These are phyloP conservation scores for Phalaenopsis aphrodite DNA, from an alignment of 106 monocot species.

Conservation along the genomic window DNA sequence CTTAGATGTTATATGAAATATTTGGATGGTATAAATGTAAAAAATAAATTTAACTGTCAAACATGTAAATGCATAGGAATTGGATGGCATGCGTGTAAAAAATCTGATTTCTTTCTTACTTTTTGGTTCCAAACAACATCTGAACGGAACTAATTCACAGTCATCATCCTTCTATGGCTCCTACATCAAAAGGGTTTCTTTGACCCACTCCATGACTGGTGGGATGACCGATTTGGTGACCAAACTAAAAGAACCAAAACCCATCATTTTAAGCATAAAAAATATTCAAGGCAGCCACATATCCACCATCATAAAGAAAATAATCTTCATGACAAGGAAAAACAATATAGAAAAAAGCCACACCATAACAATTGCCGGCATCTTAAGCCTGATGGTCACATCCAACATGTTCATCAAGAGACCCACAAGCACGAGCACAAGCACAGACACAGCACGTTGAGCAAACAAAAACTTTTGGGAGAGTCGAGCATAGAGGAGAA, in stretches of 20 bases:
- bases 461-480: conserved; percentile 8
- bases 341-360: conserved; percentile 4
- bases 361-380: conserved; percentile 12
- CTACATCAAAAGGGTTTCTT: conserved; percentile 90
- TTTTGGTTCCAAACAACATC: neutral
- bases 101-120: neutral
- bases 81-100: too few species aligned
- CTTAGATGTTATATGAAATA: too few species aligned
- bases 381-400: conserved; percentile 11
- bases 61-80: too few species aligned
- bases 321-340: neutral
- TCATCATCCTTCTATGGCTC: conserved; percentile 61
- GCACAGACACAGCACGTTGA: conserved; percentile 15
- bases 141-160: conserved; percentile 18
- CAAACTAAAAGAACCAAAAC: conserved; percentile 3
- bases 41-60: too few species aligned
- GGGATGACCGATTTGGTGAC: conserved; percentile 31
- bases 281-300: conserved; percentile 6
- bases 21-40: too few species aligned
- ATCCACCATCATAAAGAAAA: conserved; percentile 7
- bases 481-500: conserved; percentile 7
- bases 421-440: conserved; percentile 36
- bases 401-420: conserved; percentile 18
- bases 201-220: conserved; percentile 67
- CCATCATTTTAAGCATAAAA: conserved; percentile 13